A percentile compares a stretch with the other conserved stretches of the same genome.
Evolutionary conservation across 306 rosid genomes (phyloP).

Genomic region (cucumber (Cucumis sativus)): Cucumber_9930_V3 NC_026660.2:30405001-30405500

Average conservation of each 20-base stretch:
- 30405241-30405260: not conserved
- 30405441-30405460: constrained; percentile 41
- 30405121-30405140: too few relatives aligned
- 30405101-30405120: too few relatives aligned
- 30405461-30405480: constrained; percentile 35
- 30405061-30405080: too few relatives aligned
- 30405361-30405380: not conserved
- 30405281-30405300: not conserved
- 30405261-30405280: not conserved
- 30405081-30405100: too few relatives aligned
- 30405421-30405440: constrained; percentile 38
- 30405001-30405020: too few relatives aligned
- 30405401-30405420: constrained; percentile 50
- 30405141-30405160: too few relatives aligned
- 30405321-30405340: not conserved
- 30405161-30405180: too few relatives aligned
- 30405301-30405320: not conserved
- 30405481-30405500: not conserved
- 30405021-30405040: too few relatives aligned
- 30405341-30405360: not conserved
- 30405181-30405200: too few relatives aligned
- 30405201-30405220: too few relatives aligned
- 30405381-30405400: constrained; percentile 23
- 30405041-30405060: too few relatives aligned
- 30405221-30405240: not conserved